Percentiles rank a stretch among this genome's conserved stretches.
Conservation (phyloP, 179 eudicot genomes). For the Amaranthus tricolor region DNA sequence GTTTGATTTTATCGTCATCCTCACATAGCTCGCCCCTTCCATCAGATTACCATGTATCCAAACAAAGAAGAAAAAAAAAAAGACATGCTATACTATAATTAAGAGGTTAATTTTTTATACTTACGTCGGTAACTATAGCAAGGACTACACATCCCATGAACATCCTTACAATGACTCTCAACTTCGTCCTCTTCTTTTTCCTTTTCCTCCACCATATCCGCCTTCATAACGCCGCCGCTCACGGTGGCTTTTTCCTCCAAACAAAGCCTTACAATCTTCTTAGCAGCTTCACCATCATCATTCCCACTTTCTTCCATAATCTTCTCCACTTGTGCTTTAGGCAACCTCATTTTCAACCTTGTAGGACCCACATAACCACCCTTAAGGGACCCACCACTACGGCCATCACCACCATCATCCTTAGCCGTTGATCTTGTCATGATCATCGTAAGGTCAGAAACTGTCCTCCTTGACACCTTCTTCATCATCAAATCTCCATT, state of each 20-base stretch:
- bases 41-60: too few species aligned
- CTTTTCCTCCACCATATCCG: slow-evolving; percentile 2
- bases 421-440: slow-evolving; percentile 17
- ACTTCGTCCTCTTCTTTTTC: neutral
- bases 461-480: slow-evolving; percentile 30
- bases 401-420: neutral
- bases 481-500: neutral
- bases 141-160: slow-evolving; percentile 19
- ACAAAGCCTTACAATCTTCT: slow-evolving; percentile 47
- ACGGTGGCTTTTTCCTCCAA: slow-evolving; percentile 16
- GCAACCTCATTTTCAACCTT: slow-evolving; percentile 56
- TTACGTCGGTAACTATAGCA: slow-evolving; percentile 10
- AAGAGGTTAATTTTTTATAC: slow-evolving; percentile 19
- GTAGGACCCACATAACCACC: slow-evolving; percentile 28
- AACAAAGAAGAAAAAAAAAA: too few species aligned
- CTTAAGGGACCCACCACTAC: neutral
- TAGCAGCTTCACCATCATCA: slow-evolving; percentile 55
- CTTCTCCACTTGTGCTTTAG: slow-evolving; percentile 42
- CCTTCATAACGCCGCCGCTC: slow-evolving; percentile 3
- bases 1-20: too few species aligned
- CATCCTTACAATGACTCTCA: slow-evolving; percentile 12
- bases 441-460: slow-evolving; percentile 36
- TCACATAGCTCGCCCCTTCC: too few species aligned
- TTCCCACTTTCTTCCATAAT: slow-evolving; percentile 47
- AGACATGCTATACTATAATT: neutral